Evolutionary conservation across 495 filamentous ascomycete species (phyloP).

Genomic region (Trypethelium eluteriae): DNA sequence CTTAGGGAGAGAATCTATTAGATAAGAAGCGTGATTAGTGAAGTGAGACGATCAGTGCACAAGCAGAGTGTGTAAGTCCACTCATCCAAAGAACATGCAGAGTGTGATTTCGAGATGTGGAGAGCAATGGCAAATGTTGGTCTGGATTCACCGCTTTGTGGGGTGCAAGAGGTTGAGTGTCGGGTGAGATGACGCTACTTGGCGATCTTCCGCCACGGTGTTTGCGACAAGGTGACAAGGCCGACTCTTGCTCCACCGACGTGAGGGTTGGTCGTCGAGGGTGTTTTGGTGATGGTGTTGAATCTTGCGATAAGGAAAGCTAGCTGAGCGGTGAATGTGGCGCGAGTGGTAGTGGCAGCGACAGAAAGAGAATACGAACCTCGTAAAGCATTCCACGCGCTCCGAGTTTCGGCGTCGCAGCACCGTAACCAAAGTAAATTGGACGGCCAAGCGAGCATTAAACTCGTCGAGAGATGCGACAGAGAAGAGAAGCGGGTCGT

Average conservation of each 20-base stretch:
- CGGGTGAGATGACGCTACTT: constrained; percentile 7
- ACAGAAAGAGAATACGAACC: constrained; percentile 9
- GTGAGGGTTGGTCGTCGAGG: neutral
- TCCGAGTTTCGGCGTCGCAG: neutral
- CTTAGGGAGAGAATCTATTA: constrained; percentile 8
- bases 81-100: neutral
- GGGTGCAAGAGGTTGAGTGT: constrained; percentile 3
- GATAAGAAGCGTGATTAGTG: constrained; percentile 12
- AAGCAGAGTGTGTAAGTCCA: neutral
- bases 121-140: neutral
- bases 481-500: neutral
- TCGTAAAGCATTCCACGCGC: constrained; percentile 8
- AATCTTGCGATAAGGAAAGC: neutral
- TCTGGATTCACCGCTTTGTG: neutral
- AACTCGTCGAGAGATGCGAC: neutral
- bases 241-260: neutral
- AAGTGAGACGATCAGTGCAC: neutral
- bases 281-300: neutral
- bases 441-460: constrained; percentile 13
- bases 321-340: neutral
- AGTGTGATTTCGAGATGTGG: neutral
- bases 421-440: constrained; percentile 22
- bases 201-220: constrained; percentile 7
- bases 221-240: neutral
- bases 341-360: neutral